A percentile compares a stretch with the other conserved stretches of the same genome.
These are phyloP conservation scores for Ganoderma sp. DNA, from an alignment of 1,284 basidiomycete species.

Conservation along the genomic window DNA sequence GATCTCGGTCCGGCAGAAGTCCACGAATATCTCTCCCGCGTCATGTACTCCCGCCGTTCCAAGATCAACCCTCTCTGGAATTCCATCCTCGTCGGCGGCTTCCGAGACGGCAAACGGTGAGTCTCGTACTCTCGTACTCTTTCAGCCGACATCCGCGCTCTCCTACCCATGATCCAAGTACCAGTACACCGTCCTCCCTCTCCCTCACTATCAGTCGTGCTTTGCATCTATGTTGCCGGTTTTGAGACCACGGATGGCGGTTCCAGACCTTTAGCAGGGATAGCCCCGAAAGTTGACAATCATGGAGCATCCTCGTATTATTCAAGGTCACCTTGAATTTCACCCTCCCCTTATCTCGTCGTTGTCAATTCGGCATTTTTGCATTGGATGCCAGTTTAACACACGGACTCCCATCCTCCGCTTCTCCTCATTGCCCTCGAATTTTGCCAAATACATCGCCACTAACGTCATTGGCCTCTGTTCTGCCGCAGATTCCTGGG, in stretches of 20 bases:
- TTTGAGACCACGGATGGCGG: not conserved
- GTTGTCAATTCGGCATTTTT: not conserved
- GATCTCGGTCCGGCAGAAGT: conserved; percentile 88
- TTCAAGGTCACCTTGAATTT: not conserved
- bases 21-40: conserved; percentile 90
- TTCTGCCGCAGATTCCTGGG: conserved; percentile 75
- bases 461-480: not conserved
- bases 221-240: not conserved
- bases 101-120: conserved; percentile 80
- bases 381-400: not conserved
- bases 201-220: not conserved
- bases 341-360: not conserved
- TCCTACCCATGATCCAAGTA: not conserved
- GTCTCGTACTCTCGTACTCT: conserved; percentile 29
- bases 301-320: not conserved
- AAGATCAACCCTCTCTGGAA: conserved; percentile 98
- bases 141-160: not conserved
- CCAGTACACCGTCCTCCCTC: conserved; percentile 5
- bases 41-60: conserved; percentile 90
- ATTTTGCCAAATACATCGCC: not conserved
- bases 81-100: conserved; percentile 90
- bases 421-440: not conserved
- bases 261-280: not conserved
- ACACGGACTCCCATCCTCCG: not conserved
- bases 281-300: not conserved